These are phyloP conservation scores for Fusarium setosum DNA, from an alignment of 2,329 filamentous ascomycete genomes.

Conservation along the genomic window DNA sequence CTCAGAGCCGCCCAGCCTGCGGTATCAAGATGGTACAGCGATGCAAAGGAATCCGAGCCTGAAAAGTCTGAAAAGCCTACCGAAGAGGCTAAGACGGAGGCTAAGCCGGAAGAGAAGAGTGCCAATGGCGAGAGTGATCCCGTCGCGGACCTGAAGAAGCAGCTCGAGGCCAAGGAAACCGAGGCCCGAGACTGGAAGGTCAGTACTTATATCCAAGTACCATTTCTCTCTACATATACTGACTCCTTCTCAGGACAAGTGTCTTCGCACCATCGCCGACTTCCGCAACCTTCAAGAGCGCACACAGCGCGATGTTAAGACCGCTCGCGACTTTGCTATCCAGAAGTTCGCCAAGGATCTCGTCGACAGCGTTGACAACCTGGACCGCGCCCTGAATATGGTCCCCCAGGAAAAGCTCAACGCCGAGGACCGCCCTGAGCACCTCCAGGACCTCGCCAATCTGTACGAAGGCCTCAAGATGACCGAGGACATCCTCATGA, in stretches of 20 bases:
- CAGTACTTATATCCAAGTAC: constrained; percentile 37
- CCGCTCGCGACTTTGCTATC: constrained; percentile 91
- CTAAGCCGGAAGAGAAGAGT: constrained; percentile 43
- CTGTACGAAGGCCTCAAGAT: constrained; percentile 93
- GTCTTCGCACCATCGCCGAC: constrained; percentile 92
- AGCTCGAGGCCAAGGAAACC: constrained; percentile 63
- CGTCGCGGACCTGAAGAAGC: constrained; percentile 60
- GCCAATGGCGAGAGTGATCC: constrained; percentile 47
- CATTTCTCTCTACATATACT: constrained; percentile 5
- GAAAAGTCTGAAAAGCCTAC: constrained; percentile 36
- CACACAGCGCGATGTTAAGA: constrained; percentile 88
- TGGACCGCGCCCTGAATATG: constrained; percentile 88
- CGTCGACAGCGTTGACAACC: constrained; percentile 94
- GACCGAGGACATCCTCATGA: constrained; percentile 90
- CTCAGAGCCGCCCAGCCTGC: constrained; percentile 50
- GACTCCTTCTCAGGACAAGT: constrained; percentile 78
- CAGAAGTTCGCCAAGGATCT: constrained; percentile 96
- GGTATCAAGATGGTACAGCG: constrained; percentile 61
- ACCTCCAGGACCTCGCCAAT: constrained; percentile 78
- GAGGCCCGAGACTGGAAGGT: constrained; percentile 86
- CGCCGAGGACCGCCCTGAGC: constrained; percentile 59
- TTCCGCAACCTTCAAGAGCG: constrained; percentile 98
- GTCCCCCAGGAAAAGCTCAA: constrained; percentile 81
- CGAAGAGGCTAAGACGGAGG: constrained; percentile 44
- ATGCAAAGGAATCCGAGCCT: constrained; percentile 51